phyloP scores from a whole-genome alignment of 345 rosid genomes.

The Anastatica hierochuntica region DNA sequence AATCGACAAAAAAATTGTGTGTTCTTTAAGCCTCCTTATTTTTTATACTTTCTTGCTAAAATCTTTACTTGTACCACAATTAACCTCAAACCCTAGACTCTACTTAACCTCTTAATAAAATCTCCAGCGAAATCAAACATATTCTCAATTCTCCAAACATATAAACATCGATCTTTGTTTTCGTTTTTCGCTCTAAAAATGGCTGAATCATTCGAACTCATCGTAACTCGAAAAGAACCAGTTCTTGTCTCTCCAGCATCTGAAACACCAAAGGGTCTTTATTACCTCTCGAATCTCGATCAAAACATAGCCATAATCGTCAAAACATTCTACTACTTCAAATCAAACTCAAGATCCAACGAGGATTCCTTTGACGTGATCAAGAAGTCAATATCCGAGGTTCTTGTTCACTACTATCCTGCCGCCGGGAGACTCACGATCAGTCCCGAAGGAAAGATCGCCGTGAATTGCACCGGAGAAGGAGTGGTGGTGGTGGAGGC shows the following conservation, averaged over 20 bases:
- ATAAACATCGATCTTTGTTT: no score
- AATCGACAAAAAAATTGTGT: no score
- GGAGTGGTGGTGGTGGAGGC: constrained; percentile 89
- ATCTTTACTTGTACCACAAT: constrained; percentile 24
- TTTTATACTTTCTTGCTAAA: constrained; percentile 2
- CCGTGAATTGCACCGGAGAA: constrained; percentile 64
- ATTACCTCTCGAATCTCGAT: constrained; percentile 76
- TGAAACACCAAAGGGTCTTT: constrained; percentile 54
- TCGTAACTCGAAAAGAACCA: constrained; percentile 40
- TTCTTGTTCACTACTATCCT: constrained; percentile 64
- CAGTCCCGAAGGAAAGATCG: constrained; percentile 69
- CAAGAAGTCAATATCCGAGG: constrained; percentile 51
- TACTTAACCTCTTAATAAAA: constrained; percentile 9
- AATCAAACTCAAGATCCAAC: constrained; percentile 52
- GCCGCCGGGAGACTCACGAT: constrained; percentile 64
- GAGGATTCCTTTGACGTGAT: constrained; percentile 52
- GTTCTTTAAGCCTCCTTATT: not conserved
- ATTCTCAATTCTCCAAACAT: constrained; percentile 4
- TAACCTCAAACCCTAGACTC: constrained; percentile 16
- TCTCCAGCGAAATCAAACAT: not conserved
- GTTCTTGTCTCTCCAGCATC: constrained; percentile 48
- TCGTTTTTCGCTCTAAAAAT: constrained; percentile 23
- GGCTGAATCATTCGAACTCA: constrained; percentile 39
- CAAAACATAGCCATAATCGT: constrained; percentile 80
- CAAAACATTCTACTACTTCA: constrained; percentile 71